phyloP scores from a whole-genome alignment of 1,284 basidiomycete genomes.

The Puccinia hordei region DNA sequence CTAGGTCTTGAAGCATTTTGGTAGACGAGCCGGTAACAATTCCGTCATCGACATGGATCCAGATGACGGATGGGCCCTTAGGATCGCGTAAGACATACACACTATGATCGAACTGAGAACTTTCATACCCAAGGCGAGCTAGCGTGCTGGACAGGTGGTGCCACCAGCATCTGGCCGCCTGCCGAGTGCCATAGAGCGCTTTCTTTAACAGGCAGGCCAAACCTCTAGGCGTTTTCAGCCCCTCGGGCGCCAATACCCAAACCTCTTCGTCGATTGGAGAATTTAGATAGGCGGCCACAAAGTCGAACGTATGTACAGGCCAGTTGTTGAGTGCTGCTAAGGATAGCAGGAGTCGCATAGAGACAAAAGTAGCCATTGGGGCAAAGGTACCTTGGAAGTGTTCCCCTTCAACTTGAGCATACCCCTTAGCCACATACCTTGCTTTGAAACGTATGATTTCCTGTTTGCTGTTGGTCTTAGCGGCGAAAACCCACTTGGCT shows the following conservation, averaged over 20 bases:
- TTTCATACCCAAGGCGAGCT: background rate
- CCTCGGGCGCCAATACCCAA: background rate
- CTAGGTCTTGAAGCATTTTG: background rate
- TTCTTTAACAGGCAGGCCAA: background rate
- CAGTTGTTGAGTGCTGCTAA: background rate
- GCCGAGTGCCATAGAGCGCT: conserved; percentile 27
- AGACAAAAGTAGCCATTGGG: conserved; percentile 7
- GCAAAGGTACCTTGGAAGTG: background rate
- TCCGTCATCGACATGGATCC: conserved; percentile 27
- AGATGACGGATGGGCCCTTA: background rate
- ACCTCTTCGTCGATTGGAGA: background rate
- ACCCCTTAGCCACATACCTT: background rate
- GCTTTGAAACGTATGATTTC: background rate
- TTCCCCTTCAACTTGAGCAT: background rate
- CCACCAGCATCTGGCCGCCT: conserved; percentile 32
- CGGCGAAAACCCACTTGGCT: conserved; percentile 1
- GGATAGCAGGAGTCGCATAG: background rate
- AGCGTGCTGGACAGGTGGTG: background rate
- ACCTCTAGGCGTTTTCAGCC: background rate
- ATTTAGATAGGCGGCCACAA: background rate
- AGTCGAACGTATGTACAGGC: background rate
- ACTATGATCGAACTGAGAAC: background rate
- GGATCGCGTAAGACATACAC: background rate
- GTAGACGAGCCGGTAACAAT: background rate
- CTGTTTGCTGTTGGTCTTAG: background rate